Conservation (phyloP, 805 yeast species). For the Martiniozyma abietophila region DNA sequence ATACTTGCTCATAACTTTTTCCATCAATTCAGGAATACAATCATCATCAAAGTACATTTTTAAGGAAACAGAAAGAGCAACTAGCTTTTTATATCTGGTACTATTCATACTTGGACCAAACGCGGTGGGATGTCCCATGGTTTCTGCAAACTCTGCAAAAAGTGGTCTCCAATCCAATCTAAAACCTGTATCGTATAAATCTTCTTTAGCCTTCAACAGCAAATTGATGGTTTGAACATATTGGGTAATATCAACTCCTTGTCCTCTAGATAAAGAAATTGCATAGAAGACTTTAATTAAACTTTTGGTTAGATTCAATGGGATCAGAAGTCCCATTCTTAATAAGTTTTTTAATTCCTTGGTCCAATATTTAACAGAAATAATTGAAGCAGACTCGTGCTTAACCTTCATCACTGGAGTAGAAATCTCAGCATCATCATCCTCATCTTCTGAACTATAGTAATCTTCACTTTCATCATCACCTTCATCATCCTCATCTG, state of each 20-base stretch:
- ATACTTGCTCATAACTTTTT: constrained; percentile 40
- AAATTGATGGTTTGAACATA: constrained; percentile 54
- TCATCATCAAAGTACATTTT: constrained; percentile 43
- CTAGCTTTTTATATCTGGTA: constrained; percentile 37
- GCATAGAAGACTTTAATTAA: constrained; percentile 65
- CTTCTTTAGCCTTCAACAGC: constrained; percentile 40
- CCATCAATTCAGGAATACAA: constrained; percentile 42
- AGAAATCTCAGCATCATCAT: constrained; percentile 29
- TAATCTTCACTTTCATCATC: constrained; percentile 30
- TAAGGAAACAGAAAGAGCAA: constrained; percentile 45
- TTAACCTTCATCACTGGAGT: constrained; percentile 51
- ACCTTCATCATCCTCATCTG: constrained; percentile 30
- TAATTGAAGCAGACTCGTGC: constrained; percentile 62
- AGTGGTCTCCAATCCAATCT: constrained; percentile 43
- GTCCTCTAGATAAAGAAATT: constrained; percentile 65
- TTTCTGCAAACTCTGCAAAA: constrained; percentile 27
- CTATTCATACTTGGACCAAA: constrained; percentile 41
- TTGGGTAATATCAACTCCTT: constrained; percentile 46
- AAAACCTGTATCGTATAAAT: constrained; percentile 34
- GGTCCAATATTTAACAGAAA: constrained; percentile 77
- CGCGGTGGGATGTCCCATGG: constrained; percentile 39
- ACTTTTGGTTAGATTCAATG: constrained; percentile 49
- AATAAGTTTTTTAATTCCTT: constrained; percentile 74
- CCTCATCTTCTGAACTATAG: constrained; percentile 29
- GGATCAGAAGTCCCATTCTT: constrained; percentile 71